phyloP scores from a whole-genome alignment of 768 basidiomycete genomes.

The Leccinum broughii region DNA sequence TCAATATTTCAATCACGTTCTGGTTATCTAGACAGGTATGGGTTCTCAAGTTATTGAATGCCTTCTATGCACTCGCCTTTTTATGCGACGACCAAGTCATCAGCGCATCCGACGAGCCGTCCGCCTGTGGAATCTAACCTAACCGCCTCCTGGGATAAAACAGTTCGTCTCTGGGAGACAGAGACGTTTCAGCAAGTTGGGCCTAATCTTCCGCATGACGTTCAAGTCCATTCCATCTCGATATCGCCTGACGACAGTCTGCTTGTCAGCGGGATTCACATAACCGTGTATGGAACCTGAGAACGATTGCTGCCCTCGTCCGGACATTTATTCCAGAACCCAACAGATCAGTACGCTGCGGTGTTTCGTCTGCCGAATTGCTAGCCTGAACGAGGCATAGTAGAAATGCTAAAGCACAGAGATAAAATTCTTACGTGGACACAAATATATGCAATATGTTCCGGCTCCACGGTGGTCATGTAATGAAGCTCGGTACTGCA shows the following conservation, averaged over 20 bases:
- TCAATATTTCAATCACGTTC: no score
- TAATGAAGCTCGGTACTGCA: no score
- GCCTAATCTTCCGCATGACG: slow-evolving; percentile 16
- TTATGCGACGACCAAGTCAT: no score
- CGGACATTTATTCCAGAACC: slow-evolving; percentile 12
- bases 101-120: no score
- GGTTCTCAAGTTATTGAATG: no score
- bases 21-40: no score
- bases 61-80: no score
- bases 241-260: slow-evolving; percentile 16
- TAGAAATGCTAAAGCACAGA: no score
- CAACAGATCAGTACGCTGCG: slow-evolving; percentile 13
- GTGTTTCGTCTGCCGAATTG: neutral
- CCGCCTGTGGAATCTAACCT: no score
- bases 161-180: slow-evolving; percentile 30
- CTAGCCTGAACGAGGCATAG: neutral
- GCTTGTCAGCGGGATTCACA: slow-evolving; percentile 21
- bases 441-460: no score
- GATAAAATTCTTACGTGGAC: no score
- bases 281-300: slow-evolving; percentile 20
- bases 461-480: no score
- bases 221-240: slow-evolving; percentile 11
- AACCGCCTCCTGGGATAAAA: slow-evolving; percentile 31
- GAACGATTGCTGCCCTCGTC: slow-evolving; percentile 13
- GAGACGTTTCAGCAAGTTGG: slow-evolving; percentile 18